These are phyloP conservation scores for Rhinocladiella similis DNA, from an alignment of 2,329 filamentous ascomycete species.

Conservation along the genomic window DNA sequence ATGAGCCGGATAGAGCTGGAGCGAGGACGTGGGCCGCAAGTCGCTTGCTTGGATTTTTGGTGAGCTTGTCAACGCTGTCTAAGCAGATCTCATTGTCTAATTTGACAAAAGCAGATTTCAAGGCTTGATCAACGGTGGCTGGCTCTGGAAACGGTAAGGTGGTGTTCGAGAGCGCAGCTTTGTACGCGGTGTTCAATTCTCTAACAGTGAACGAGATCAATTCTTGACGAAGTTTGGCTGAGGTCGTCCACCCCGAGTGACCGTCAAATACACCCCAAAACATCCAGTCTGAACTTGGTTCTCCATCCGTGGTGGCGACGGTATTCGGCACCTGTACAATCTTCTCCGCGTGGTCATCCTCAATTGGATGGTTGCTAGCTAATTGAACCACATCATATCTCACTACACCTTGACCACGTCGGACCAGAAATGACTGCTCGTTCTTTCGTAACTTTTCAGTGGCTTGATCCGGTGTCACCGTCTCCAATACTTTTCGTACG, in stretches of 20 bases:
- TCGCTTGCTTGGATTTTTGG: constrained; percentile 85
- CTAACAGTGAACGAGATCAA: constrained; percentile 90
- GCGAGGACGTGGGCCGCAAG: too few relatives aligned
- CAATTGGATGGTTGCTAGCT: constrained; percentile 94
- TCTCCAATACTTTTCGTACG: constrained; percentile 84
- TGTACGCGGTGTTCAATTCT: constrained; percentile 91
- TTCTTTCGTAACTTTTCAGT: constrained; percentile 84
- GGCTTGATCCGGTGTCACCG: constrained; percentile 93
- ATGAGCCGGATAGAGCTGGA: constrained; percentile 96
- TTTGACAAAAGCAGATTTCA: constrained; percentile 85
- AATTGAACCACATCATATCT: constrained; percentile 94
- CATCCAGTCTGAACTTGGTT: too few relatives aligned
- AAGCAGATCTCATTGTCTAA: constrained; percentile 94
- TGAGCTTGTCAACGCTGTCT: constrained; percentile 85
- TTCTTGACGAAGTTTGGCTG: constrained; percentile 85
- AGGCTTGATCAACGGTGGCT: constrained; percentile 82
- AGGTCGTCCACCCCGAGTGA: constrained; percentile 96
- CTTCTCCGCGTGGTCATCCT: constrained; percentile 97
- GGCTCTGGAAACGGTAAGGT: constrained; percentile 65
- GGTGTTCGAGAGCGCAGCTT: constrained; percentile 61
- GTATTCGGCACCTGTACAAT: constrained; percentile 82
- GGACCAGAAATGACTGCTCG: constrained; percentile 89
- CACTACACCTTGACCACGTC: constrained; percentile 84
- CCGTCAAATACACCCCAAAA: constrained; percentile 95
- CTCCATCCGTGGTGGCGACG: constrained; percentile 56